These are phyloP conservation scores for Coniochaeta hoffmannii DNA, from an alignment of 2,329 filamentous ascomycete species.

Conservation along the genomic window DNA sequence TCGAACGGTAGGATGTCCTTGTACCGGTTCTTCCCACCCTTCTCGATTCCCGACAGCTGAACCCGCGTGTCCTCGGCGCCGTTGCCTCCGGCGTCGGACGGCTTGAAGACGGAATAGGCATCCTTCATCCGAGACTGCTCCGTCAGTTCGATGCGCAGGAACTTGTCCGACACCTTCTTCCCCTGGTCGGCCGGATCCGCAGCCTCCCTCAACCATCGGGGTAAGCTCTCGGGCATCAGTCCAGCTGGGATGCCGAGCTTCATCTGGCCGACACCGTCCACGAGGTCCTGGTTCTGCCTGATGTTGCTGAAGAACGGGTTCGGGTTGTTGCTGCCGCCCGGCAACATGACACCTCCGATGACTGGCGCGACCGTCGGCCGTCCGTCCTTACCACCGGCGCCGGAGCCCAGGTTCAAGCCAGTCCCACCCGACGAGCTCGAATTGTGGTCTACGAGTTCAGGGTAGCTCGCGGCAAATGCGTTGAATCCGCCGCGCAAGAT, in stretches of 20 bases:
- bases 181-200: constrained; percentile 63
- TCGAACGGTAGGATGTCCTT: constrained; percentile 98
- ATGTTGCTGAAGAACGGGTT: constrained; percentile 97
- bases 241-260: constrained; percentile 41
- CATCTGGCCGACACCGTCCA: constrained; percentile 84
- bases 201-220: constrained; percentile 69
- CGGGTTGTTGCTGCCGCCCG: constrained; percentile 55
- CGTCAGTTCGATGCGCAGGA: constrained; percentile 72
- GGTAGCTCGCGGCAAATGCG: constrained; percentile 61
- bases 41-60: constrained; percentile 85
- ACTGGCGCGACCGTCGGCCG: constrained; percentile 56
- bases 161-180: constrained; percentile 73
- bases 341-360: constrained; percentile 84
- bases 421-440: constrained; percentile 34
- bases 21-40: constrained; percentile 92
- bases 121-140: constrained; percentile 93
- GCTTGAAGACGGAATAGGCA: constrained; percentile 48
- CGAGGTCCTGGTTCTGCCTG: constrained; percentile 90
- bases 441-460: constrained; percentile 52
- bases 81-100: constrained; percentile 23
- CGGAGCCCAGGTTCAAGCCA: constrained; percentile 38
- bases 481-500: constrained; percentile 79
- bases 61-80: constrained; percentile 31
- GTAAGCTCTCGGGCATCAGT: constrained; percentile 49
- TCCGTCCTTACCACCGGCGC: constrained; percentile 32